Evolutionary conservation across 306 rosid genomes (phyloP), one percentile per base, ranked within the genome.

Genomic region (Echinosophora koreensis): DNA sequence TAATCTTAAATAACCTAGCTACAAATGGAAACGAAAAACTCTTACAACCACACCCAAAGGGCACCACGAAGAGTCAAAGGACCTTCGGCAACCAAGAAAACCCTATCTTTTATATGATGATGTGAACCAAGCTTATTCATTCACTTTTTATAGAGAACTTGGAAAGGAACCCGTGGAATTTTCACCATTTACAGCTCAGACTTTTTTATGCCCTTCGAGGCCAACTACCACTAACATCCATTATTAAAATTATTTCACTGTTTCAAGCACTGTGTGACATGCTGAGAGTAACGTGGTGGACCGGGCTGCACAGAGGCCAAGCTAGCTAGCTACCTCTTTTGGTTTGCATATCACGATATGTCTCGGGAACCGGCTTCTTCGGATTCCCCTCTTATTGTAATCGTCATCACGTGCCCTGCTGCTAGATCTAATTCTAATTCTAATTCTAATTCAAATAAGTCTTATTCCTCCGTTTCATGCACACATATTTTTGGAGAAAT

Each of bases 311-410:
- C 0, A 1, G 4, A 17, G 69, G 50, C 34, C 9, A 17, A 32
- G 37, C 39, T 44, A 44, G 39, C 78, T 79, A 59, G 44, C 13
- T 42, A 10, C 49, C 49, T 42, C 0, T 71, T 44, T 13, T 46
- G 18, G 15, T 14, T 67, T 15, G 28, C 9, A 4, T 28, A 3
- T 28, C 28, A 51, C 77, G 30, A 32, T 81, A 55, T 41, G 59
- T 87, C 71, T 77, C 5, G 83, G 83, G 83, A 84, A 77, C 74
- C 81, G 77, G 62, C 13, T 16, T 16, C 44, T 1, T 38, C 13
- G 73, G 87, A 87, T 82, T 85, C 91, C 83, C 83, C 81, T 27
- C 38, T 46, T n/a, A n/a, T n/a, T 3, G 4, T 8, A 27, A 16
- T 67, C 41, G 44, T 22, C 16, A 22, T 77, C 89, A 86, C 83